A percentile compares a stretch with the other conserved stretches of the same genome.
These are phyloP conservation scores for Penicillium sp. DNA, from an alignment of 2,329 filamentous ascomycete species.

Conservation along the genomic window DNA sequence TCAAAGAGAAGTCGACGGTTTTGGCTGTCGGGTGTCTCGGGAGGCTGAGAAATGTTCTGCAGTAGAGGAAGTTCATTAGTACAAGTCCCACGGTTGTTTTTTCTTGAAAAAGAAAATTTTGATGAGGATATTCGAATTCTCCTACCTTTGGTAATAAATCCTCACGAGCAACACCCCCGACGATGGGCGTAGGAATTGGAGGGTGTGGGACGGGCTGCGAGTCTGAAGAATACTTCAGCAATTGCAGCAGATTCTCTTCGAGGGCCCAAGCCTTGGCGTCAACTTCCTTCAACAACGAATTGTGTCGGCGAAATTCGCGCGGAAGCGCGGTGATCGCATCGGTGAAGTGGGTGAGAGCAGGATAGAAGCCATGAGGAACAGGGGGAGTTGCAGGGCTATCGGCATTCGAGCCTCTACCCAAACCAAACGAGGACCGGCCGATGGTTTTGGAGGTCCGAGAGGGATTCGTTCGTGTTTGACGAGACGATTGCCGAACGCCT, in stretches of 20 bases:
- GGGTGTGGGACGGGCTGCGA: slow-evolving; percentile 39
- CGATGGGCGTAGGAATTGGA: slow-evolving; percentile 40
- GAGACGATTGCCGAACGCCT: slow-evolving; percentile 41
- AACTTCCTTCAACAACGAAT: slow-evolving; percentile 94
- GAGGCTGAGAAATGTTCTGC: slow-evolving; percentile 33
- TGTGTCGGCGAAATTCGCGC: slow-evolving; percentile 93
- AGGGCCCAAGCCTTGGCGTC: slow-evolving; percentile 94
- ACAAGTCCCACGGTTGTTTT: background rate
- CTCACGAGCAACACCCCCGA: slow-evolving; percentile 39
- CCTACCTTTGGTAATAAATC: slow-evolving; percentile 37
- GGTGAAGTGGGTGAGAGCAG: slow-evolving; percentile 76
- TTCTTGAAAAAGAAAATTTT: no score
- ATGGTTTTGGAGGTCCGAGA: slow-evolving; percentile 53
- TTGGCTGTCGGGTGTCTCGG: slow-evolving; percentile 42
- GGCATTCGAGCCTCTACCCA: slow-evolving; percentile 35
- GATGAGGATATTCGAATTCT: background rate
- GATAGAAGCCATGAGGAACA: slow-evolving; percentile 60
- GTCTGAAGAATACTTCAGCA: slow-evolving; percentile 58
- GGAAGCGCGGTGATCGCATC: slow-evolving; percentile 91
- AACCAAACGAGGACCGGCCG: slow-evolving; percentile 46
- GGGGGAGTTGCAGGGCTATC: slow-evolving; percentile 34
- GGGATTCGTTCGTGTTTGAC: slow-evolving; percentile 55
- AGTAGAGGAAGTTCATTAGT: background rate
- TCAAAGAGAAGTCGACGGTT: slow-evolving; percentile 71
- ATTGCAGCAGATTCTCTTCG: slow-evolving; percentile 77